Evolutionary conservation across 2,329 filamentous ascomycete species (phyloP).

Genomic region (Aspergillus ustus): DNA sequence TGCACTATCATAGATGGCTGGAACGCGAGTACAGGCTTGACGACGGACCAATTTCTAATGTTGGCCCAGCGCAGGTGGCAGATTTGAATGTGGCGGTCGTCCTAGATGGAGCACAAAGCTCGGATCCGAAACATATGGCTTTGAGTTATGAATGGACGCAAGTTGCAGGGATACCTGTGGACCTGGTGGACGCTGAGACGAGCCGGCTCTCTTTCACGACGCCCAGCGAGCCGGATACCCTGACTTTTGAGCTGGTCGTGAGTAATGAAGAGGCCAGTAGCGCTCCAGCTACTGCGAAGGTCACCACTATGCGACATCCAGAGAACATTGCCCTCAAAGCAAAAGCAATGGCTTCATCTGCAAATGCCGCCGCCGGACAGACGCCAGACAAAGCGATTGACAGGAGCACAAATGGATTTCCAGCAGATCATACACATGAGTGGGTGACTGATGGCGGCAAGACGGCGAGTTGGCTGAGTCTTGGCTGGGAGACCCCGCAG

Average conservation of each 20-base stretch:
- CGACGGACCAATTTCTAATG: background rate
- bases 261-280: slow-evolving; percentile 3
- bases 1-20: slow-evolving; percentile 11
- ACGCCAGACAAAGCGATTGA: slow-evolving; percentile 12
- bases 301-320: background rate
- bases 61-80: background rate
- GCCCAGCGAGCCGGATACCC: background rate
- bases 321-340: slow-evolving; percentile 12
- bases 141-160: slow-evolving; percentile 13
- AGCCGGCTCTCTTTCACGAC: slow-evolving; percentile 2
- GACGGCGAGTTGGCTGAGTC: slow-evolving; percentile 10
- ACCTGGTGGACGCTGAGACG: background rate
- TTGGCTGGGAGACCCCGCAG: slow-evolving; percentile 15
- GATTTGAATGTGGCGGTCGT: background rate
- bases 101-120: slow-evolving; percentile 13
- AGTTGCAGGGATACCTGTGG: background rate
- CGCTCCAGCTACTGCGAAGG: slow-evolving; percentile 1
- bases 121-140: background rate
- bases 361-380: background rate
- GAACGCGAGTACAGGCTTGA: slow-evolving; percentile 8
- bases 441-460: slow-evolving; percentile 15
- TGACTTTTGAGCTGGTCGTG: slow-evolving; percentile 14
- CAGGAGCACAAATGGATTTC: slow-evolving; percentile 1
- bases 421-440: slow-evolving; percentile 1
- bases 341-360: slow-evolving; percentile 12